These are phyloP conservation scores for Phytophthora sp. DNA, from an alignment of 352 stramenopile genomes.

Conservation along the genomic window DNA sequence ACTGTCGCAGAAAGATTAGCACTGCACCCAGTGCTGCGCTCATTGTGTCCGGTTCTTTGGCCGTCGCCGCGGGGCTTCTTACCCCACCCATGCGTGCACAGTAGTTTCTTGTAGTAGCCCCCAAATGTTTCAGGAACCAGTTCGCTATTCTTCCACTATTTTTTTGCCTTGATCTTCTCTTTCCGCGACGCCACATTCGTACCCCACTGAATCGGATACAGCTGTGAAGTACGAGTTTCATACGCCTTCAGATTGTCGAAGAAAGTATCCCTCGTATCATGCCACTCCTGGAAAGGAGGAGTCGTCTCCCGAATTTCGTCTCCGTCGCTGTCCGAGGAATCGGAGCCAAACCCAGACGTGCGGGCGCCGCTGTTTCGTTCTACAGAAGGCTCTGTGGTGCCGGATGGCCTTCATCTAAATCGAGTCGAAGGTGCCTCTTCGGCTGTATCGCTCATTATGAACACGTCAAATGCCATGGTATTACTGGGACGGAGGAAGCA, in stretches of 20 bases:
- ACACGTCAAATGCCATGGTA: too few relatives aligned
- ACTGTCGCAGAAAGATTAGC: neutral
- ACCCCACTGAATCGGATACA: neutral
- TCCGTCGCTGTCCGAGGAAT: too few relatives aligned
- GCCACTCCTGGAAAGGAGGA: conserved; percentile 1
- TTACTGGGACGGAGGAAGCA: too few relatives aligned
- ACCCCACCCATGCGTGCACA: conserved; percentile 8
- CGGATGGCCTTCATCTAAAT: too few relatives aligned
- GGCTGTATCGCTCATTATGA: too few relatives aligned
- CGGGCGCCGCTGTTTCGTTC: too few relatives aligned
- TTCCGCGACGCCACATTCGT: neutral
- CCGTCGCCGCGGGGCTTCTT: neutral
- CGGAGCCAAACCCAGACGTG: too few relatives aligned
- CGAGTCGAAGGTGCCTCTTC: too few relatives aligned
- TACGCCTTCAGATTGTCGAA: neutral
- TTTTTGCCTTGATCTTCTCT: neutral
- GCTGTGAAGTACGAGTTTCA: neutral
- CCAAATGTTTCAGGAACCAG: conserved; percentile 4
- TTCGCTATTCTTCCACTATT: neutral
- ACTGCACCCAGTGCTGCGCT: neutral
- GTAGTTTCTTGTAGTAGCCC: conserved; percentile 6
- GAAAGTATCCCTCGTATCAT: neutral
- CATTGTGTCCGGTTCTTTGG: neutral
- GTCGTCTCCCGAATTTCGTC: too few relatives aligned
- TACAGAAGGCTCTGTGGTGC: too few relatives aligned